Conservation (phyloP, 129 eudicot genomes). For the Tanacetum coccineum region DNA sequence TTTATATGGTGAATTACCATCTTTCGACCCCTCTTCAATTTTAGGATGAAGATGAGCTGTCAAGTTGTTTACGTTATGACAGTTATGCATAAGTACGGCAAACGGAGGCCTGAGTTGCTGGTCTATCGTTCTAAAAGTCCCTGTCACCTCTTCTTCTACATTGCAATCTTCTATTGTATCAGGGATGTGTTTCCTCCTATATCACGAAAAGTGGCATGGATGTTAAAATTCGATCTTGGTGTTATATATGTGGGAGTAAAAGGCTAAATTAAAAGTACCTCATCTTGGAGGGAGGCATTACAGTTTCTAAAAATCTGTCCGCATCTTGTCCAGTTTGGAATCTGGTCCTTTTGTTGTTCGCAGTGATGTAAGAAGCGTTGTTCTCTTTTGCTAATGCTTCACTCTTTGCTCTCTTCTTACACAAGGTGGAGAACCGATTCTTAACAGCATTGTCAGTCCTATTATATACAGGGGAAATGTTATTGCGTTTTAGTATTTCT, state of each 20-base stretch:
- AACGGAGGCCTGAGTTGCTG: conserved; percentile 61
- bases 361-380: conserved; percentile 45
- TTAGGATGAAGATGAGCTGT: conserved; percentile 34
- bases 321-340: conserved; percentile 41
- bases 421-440: conserved; percentile 89
- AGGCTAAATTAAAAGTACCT: conserved; percentile 45
- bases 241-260: neutral
- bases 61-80: conserved; percentile 30
- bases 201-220: conserved; percentile 22
- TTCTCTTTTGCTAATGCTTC: conserved; percentile 92
- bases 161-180: conserved; percentile 33
- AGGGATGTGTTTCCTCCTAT: conserved; percentile 55
- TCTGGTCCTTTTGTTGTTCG: conserved; percentile 75
- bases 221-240: conserved; percentile 12
- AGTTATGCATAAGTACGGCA: conserved; percentile 62
- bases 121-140: conserved; percentile 32
- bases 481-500: conserved; percentile 8
- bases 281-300: conserved; percentile 54
- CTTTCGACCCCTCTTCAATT: conserved; percentile 33
- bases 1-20: conserved; percentile 44
- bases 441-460: conserved; percentile 99
- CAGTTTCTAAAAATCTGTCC: conserved; percentile 41
- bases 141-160: neutral
- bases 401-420: conserved; percentile 92
- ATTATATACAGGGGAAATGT: conserved; percentile 15